Base-by-base conservation (phyloP, 2,329 filamentous ascomycete species). In the Neofusicoccum kwambonambiense region DNA sequence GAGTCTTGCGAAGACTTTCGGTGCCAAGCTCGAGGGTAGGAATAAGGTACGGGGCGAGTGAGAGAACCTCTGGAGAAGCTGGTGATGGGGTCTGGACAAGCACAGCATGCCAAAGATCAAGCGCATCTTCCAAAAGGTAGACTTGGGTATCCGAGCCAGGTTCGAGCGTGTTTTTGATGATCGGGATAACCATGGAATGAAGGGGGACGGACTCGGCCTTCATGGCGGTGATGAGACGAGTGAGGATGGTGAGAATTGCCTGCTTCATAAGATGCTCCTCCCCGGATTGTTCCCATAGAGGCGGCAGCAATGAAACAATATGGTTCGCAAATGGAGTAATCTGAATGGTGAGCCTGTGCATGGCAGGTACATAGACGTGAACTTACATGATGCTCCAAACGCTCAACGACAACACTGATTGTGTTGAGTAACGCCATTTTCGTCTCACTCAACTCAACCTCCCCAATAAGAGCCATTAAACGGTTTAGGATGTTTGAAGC, bases 211-310 rank as follows among this genome's bases (percentile, higher is more conserved):
- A 95, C 9, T 90, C 86, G 12, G 86, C 84, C 66, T 90, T 92
- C 86, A 98, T 91, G 1, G 93, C 90, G 73, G 88, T 88, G n/a
- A 96, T 91, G 13, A 99, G 83, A 2, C 92, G 89, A 1, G 91
- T 85, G 60, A 98, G 87, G 44, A 98, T 90, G 2, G 90, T 91
- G 65, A 98, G 85, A 61, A 98, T 93, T 1, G 92, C 89, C 77
- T 97, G 93, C 77, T 98, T 98, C 83, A 97, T 90, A 76, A 98
- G 87, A 77, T 93, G 92, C 72, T 95, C 91, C 66, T 96, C 90
- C 0, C 89, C 92, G 2, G 91, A 92, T 60, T 89, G 87, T 66
- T 91, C 89, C 95, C 95, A 99, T 0, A 98, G 83, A 3, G 84
- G 83, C 0, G 94, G 93, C 6, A 98, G 83, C 12, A 93, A 85